Base-by-base conservation (phyloP, 1,139 yeast genomes). In the Suhomyces wounanorum region DNA sequence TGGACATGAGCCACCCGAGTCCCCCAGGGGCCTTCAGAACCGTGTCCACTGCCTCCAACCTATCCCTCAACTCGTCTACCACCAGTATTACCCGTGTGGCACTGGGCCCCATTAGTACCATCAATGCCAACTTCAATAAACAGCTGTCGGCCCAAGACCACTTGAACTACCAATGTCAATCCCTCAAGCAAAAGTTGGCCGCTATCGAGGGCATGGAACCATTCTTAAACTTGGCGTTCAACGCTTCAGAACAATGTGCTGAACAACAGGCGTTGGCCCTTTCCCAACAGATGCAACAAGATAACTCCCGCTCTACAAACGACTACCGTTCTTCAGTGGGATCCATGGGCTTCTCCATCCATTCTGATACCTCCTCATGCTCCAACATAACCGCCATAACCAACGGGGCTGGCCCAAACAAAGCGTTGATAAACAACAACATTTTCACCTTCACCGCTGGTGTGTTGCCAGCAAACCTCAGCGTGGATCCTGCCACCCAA, bases 401-500 rank as follows among this genome's bases (percentile, higher is more conserved):
- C 44, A 36, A 41, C 38, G 49, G 44, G 35, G 31, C 46, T 31
- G 37, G 48, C 40, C 46, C 52, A 33, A 55, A 52, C 30, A 52
- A 53, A 37, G 48, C 56, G 47, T 56, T 61, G 56, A 45, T 56
- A 55, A 55, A 59, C 38, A 65, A 66, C 53, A 69, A 75, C 53
- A 66, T 79, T 49, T 77, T 74, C 56, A 87, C 94, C 0, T 87
- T 84, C 66, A 80, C 89, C 31, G 87, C 89, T 41, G 95, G 95
- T 26, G 85, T 85, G 17, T 70, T 87, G 44, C 95, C 95, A 2
- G 87, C 89, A 3, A 83, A 81, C 50, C 77, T 83, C 51, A 80
- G 82, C 51, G 87, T 89, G 60, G 99, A 94, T 64, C 97, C 99
- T 2, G 97, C 89, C 2, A 90, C 97, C 1, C 92, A 90, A 57